A percentile compares a stretch with the other conserved stretches of the same genome.
Conservation (phyloP, 108 stramenopile species). For the Skeletonema costatum region DNA sequence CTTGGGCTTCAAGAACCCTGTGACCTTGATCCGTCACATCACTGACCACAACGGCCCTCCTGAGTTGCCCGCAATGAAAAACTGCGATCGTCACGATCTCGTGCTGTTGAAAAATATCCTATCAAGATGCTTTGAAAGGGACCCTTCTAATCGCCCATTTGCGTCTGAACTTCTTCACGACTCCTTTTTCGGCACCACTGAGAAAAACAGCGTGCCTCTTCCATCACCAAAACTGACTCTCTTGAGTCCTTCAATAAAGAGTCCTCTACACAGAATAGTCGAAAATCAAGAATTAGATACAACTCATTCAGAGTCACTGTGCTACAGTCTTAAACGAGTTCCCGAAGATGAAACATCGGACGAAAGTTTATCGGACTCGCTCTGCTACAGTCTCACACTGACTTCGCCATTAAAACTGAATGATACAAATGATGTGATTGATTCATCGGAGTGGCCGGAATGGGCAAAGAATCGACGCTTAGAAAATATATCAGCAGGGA, state of each 20-base stretch:
- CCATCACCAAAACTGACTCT: background rate
- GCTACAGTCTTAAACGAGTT: conserved; percentile 1
- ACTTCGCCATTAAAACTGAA: conserved; percentile 11
- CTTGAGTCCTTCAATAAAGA: background rate
- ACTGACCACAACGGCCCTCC: conserved; percentile 62
- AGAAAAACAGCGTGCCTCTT: background rate
- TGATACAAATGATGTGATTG: background rate
- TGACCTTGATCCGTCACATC: conserved; percentile 85
- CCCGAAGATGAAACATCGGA: conserved; percentile 2
- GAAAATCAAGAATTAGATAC: background rate
- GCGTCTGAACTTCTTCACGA: conserved; percentile 33
- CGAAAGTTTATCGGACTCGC: conserved; percentile 27
- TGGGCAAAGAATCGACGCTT: conserved; percentile 28
- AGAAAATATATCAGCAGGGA: background rate
- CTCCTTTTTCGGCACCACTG: conserved; percentile 9
- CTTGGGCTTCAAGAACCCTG: conserved; percentile 90
- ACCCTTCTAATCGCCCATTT: conserved; percentile 70
- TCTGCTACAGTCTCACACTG: conserved; percentile 44
- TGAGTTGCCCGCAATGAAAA: conserved; percentile 25
- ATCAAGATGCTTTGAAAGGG: conserved; percentile 65
- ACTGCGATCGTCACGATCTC: conserved; percentile 10
- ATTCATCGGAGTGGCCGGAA: conserved; percentile 37
- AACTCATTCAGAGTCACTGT: background rate
- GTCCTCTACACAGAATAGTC: background rate
- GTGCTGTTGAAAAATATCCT: conserved; percentile 51